Conservation (phyloP, 768 basidiomycete species). For the Gloeopeniophorella convolvens region DNA sequence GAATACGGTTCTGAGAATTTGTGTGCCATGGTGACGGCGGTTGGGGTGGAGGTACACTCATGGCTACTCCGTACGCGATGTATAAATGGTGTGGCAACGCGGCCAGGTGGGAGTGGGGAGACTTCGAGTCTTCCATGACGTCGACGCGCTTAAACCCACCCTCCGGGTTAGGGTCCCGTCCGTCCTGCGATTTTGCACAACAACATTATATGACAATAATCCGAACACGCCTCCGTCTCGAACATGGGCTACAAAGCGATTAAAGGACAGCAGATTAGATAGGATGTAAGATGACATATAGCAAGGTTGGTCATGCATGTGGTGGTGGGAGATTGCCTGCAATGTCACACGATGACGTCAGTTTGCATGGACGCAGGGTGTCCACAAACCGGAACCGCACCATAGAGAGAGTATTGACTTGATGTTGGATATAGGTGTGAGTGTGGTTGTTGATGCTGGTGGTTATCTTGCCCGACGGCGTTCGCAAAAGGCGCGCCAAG, state of each 20-base stretch:
- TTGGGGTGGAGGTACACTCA: neutral
- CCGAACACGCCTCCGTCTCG: constrained; percentile 1
- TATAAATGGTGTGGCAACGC: neutral
- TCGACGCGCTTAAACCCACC: neutral
- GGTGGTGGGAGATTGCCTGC: constrained; percentile 3
- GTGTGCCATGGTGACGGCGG: constrained; percentile 26
- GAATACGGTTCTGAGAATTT: constrained; percentile 27
- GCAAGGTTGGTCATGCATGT: neutral
- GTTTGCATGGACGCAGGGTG: neutral
- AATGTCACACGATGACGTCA: neutral
- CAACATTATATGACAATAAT: neutral
- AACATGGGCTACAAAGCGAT: neutral
- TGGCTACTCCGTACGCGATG: neutral
- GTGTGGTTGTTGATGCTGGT: constrained; percentile 8
- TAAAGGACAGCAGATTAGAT: neutral
- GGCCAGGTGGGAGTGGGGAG: too few species aligned
- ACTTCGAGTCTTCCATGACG: too few species aligned
- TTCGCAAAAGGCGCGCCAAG: constrained; percentile 28
- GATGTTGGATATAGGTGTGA: constrained; percentile 14
- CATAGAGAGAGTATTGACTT: constrained; percentile 19
- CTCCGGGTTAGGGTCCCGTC: constrained; percentile 1
- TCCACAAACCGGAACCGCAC: neutral
- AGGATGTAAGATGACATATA: neutral
- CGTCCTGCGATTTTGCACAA: neutral
- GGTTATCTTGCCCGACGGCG: constrained; percentile 8